A percentile compares a stretch with the other conserved stretches of the same genome.
phyloP scores from a whole-genome alignment of 768 basidiomycete genomes.

The Leccinum barrowsii region DNA sequence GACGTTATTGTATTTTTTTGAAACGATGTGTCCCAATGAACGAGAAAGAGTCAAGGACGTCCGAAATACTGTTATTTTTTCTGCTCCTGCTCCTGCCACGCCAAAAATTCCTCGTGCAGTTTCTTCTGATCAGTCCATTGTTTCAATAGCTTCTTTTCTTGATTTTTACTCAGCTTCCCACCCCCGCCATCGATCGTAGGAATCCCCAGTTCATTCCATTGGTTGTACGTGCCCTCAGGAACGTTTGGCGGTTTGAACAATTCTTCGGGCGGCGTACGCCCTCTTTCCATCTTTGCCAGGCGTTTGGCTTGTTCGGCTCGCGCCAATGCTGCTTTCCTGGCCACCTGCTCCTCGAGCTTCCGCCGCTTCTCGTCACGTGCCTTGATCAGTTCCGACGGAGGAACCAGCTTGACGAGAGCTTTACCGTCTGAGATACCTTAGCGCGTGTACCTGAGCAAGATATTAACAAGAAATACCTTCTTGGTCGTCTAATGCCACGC shows the following conservation, averaged over 20 bases:
- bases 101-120: constrained; percentile 74
- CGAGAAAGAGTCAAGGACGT: neutral
- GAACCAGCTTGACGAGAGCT: constrained; percentile 89
- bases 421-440: constrained; percentile 64
- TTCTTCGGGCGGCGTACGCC: constrained; percentile 65
- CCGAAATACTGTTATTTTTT: neutral
- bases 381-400: constrained; percentile 75
- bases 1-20: neutral
- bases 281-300: constrained; percentile 80
- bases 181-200: constrained; percentile 85
- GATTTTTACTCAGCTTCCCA: constrained; percentile 79
- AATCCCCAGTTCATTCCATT: constrained; percentile 82
- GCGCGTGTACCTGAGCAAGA: neutral
- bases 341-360: constrained; percentile 67
- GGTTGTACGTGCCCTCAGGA: constrained; percentile 65
- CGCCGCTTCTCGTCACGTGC: constrained; percentile 88
- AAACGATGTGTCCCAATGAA: neutral
- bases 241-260: constrained; percentile 85
- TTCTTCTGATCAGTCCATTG: constrained; percentile 71
- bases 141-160: constrained; percentile 74
- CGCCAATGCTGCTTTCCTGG: constrained; percentile 69
- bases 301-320: constrained; percentile 67
- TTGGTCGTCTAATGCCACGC: constrained; percentile 95
- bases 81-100: constrained; percentile 37
- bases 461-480: constrained; percentile 56